phyloP scores from a whole-genome alignment of 208 protist species.

The Vickermania spadyakhi region DNA sequence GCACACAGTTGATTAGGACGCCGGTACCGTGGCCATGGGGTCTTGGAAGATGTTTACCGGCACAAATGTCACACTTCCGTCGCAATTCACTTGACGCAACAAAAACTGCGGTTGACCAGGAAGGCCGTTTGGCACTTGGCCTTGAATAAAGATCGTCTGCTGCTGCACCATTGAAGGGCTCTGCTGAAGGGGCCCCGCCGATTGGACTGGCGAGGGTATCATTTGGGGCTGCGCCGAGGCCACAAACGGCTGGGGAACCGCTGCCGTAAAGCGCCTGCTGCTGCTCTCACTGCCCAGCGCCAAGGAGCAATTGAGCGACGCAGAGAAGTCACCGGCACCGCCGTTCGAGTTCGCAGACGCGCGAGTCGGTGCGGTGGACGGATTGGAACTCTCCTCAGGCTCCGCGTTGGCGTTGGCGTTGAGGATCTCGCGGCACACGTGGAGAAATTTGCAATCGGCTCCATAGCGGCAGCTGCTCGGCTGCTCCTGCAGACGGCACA shows the following conservation, averaged over 20 bases:
- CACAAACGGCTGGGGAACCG: not conserved
- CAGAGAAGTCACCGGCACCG: not conserved
- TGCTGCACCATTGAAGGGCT: not conserved
- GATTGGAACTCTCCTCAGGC: not conserved
- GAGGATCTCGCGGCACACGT: constrained; percentile 59
- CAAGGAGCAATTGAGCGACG: not conserved
- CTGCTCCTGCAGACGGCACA: constrained; percentile 60
- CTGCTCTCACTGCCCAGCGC: not conserved
- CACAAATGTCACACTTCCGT: not conserved
- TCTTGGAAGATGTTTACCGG: not conserved
- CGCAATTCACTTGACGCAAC: not conserved
- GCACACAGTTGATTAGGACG: too few relatives aligned
- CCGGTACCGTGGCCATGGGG: too few relatives aligned
- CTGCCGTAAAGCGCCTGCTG: not conserved
- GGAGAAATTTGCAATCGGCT: constrained; percentile 77
- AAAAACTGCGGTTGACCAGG: not conserved
- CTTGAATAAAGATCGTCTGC: not conserved
- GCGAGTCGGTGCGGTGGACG: not conserved
- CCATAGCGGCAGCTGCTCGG: constrained; percentile 72
- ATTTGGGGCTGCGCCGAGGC: too few relatives aligned
- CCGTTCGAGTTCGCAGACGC: not conserved
- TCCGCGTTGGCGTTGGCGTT: not conserved
- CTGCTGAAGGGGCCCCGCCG: not conserved
- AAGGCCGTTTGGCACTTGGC: not conserved
- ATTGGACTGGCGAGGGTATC: not conserved